Evolutionary conservation across 257 asterid genomes (phyloP).

Genomic region (Eucommia ulmoides): DNA sequence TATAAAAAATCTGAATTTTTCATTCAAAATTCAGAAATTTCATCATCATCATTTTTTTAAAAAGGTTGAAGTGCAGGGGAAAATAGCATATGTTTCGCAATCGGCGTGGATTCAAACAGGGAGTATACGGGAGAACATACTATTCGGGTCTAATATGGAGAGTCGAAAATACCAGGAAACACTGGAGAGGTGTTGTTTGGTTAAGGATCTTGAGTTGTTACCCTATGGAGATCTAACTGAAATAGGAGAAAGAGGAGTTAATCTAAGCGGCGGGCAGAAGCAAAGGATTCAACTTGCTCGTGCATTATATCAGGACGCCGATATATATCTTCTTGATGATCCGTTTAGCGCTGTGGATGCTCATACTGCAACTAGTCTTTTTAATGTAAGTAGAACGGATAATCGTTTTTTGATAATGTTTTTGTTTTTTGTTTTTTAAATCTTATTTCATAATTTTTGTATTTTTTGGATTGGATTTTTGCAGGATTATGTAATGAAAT

Average conservation of each 20-base stretch:
- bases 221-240: neutral
- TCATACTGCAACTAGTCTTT: neutral
- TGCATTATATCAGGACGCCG: neutral
- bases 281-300: neutral
- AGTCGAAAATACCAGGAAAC: neutral
- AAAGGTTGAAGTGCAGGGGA: neutral
- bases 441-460: no score
- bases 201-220: neutral
- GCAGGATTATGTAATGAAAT: conserved; percentile 29
- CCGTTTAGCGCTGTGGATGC: neutral
- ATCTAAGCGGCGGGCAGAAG: neutral
- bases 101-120: conserved; percentile 1
- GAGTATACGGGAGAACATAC: neutral
- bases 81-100: neutral
- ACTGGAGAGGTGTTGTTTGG: neutral
- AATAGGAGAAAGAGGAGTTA: conserved; percentile 1
- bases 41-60: no score
- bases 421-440: no score
- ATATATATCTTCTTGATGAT: neutral
- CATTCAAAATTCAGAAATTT: no score
- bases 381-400: no score
- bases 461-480: no score
- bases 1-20: no score
- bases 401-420: no score
- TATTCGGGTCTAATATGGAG: neutral